Evolutionary conservation across 2,329 filamentous ascomycete genomes (phyloP), one percentile per base, ranked within the genome.

Genomic region (Clonostachys chloroleuca): DNA sequence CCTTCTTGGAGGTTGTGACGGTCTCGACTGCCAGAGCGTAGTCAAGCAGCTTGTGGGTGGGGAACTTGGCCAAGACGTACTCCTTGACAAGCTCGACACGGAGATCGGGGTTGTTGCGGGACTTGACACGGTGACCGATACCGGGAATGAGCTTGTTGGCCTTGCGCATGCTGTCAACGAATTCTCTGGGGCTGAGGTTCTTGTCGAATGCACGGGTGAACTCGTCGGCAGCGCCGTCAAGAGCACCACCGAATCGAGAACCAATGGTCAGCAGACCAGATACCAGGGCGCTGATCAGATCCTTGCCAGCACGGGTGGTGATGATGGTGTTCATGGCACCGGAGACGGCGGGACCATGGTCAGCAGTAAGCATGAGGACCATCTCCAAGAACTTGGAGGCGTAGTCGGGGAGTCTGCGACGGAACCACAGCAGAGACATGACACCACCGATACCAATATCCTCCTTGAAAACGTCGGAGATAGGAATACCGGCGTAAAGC

Each of bases 301-400:
- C 94, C 82, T 99, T 99, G 70, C 94, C 94, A 54, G 94, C 94
- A 88, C 94, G 89, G 51, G 94, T 99, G 54, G 94, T 99, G 70
- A 99, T 97, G 70, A 99, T 99, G 69, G 94, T 99, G 86, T 99
- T 99, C 94, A 99, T 99, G 71, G 94, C 94, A 82, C 94, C 94
- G 60, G 94, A 99, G 60, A 99, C 94, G 61, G 94, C 94, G 47
- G 94, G 94, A 74, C 94, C 94, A 84, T 99, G 94, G 67, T 99
- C 94, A 61, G 94, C 94, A 66, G 94, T 99, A 66, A 99, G 84
- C 94, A 99, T 99, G 70, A 99, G 92, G 57, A 99, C 94, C 94
- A 99, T 99, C 81, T 99, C 94, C 59, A 99, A 77, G 82, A 99
- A 99, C 77, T 95, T 95, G 81, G 90, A 95, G 64, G 94, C 94